phyloP scores from a whole-genome alignment of 2,329 filamentous ascomycete species.

The Sporothrix variecibatus region DNA sequence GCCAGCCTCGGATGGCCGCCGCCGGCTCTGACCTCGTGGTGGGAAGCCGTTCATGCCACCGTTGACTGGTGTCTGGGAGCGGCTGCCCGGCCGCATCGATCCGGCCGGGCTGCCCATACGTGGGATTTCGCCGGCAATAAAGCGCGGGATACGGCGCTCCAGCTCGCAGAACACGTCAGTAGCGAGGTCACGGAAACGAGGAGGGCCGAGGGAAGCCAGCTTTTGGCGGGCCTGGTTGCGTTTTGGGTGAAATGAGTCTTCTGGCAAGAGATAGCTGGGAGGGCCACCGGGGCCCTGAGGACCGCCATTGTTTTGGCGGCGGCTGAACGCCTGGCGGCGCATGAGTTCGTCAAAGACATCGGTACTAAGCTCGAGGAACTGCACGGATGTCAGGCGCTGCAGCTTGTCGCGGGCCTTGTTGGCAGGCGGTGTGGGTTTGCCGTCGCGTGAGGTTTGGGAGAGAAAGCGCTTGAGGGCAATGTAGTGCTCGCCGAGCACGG shows the following conservation, averaged over 20 bases:
- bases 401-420: constrained; percentile 95
- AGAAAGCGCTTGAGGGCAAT: constrained; percentile 75
- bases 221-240: constrained; percentile 97
- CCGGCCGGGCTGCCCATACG: constrained; percentile 70
- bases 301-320: constrained; percentile 54
- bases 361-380: constrained; percentile 96
- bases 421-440: constrained; percentile 70
- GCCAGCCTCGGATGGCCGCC: constrained; percentile 63
- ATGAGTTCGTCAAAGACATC: constrained; percentile 96
- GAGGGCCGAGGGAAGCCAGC: constrained; percentile 82
- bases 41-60: constrained; percentile 50
- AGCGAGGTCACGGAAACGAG: constrained; percentile 86
- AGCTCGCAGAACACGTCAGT: constrained; percentile 96
- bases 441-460: constrained; percentile 68
- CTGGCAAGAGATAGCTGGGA: constrained; percentile 79
- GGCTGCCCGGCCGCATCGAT: constrained; percentile 58
- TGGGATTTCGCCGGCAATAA: constrained; percentile 68
- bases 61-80: constrained; percentile 64
- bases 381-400: constrained; percentile 81
- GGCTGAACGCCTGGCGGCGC: constrained; percentile 72
- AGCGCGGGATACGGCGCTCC: constrained; percentile 84
- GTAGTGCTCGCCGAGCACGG: constrained; percentile 77
- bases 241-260: constrained; percentile 90
- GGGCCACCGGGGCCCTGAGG: constrained; percentile 49
- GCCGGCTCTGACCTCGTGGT: constrained; percentile 54